phyloP scores from a whole-genome alignment of 1,284 basidiomycete species.

The Sporisorium iseilematis-ciliati region DNA sequence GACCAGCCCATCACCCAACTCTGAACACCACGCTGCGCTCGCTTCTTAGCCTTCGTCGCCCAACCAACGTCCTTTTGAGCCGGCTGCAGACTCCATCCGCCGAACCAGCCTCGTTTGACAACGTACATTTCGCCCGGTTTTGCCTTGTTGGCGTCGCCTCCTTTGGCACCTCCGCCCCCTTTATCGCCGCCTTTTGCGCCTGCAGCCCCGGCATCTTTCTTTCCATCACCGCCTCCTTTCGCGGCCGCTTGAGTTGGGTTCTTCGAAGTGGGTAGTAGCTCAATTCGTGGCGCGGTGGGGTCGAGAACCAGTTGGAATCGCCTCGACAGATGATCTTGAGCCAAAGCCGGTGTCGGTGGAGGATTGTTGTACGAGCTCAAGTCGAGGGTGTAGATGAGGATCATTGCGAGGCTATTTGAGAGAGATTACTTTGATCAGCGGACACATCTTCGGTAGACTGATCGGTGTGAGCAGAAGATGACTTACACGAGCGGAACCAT shows the following conservation, averaged over 20 bases:
- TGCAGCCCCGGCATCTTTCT: constrained; percentile 7
- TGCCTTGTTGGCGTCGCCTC: not conserved
- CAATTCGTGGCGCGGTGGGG: constrained; percentile 23
- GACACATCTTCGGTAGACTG: no score
- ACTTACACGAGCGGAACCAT: constrained; percentile 43
- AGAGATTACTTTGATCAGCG: not conserved
- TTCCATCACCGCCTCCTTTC: constrained; percentile 14
- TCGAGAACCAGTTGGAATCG: constrained; percentile 31
- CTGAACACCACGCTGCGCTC: constrained; percentile 1
- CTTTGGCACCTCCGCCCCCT: constrained; percentile 7
- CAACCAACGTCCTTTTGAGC: constrained; percentile 9
- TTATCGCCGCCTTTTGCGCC: constrained; percentile 1
- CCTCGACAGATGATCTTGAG: constrained; percentile 11
- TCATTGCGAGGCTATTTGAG: constrained; percentile 23
- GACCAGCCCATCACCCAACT: constrained; percentile 38
- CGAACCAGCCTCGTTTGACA: constrained; percentile 34
- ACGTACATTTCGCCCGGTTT: constrained; percentile 17
- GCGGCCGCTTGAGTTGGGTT: not conserved
- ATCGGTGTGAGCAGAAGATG: not conserved
- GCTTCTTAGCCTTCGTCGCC: constrained; percentile 12
- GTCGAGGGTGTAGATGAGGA: constrained; percentile 38
- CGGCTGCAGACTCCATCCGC: constrained; percentile 32
- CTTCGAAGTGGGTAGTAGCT: constrained; percentile 19
- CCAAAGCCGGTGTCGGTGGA: not conserved
- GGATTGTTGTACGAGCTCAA: constrained; percentile 30